These are phyloP conservation scores for Astrothelium macrocarpum DNA, from an alignment of 495 filamentous ascomycete genomes.

Conservation along the genomic window DNA sequence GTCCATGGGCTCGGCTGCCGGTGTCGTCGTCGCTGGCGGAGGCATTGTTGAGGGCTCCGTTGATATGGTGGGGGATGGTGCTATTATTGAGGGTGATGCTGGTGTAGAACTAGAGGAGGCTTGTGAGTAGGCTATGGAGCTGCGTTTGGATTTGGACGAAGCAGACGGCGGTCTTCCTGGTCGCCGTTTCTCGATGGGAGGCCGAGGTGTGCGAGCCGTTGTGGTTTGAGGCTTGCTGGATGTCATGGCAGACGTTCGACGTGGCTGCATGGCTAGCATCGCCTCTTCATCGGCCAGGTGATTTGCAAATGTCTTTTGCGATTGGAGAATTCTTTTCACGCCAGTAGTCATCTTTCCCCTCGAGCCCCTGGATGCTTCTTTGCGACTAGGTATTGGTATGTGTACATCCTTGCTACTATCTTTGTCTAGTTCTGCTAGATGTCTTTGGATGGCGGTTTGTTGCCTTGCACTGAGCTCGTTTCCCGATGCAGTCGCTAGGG, in stretches of 20 bases:
- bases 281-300: conserved; percentile 86
- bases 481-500: conserved; percentile 39
- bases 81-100: neutral
- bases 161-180: conserved; percentile 14
- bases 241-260: neutral
- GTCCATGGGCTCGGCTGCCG: conserved; percentile 31
- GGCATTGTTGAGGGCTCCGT: conserved; percentile 11
- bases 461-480: conserved; percentile 63
- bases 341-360: conserved; percentile 53
- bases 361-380: conserved; percentile 38
- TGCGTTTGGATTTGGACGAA: neutral
- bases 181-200: conserved; percentile 10
- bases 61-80: neutral
- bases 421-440: conserved; percentile 68
- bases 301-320: conserved; percentile 85
- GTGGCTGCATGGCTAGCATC: conserved; percentile 35
- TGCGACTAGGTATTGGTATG: conserved; percentile 53
- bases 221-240: neutral
- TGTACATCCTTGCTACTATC: conserved; percentile 65
- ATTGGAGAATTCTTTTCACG: conserved; percentile 82
- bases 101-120: neutral
- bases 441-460: conserved; percentile 63
- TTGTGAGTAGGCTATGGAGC: neutral
- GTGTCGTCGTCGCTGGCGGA: conserved; percentile 20
- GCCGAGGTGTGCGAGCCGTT: conserved; percentile 14